Conservation (phyloP, 441 rosid species). For the Jatropha multifida region DNA sequence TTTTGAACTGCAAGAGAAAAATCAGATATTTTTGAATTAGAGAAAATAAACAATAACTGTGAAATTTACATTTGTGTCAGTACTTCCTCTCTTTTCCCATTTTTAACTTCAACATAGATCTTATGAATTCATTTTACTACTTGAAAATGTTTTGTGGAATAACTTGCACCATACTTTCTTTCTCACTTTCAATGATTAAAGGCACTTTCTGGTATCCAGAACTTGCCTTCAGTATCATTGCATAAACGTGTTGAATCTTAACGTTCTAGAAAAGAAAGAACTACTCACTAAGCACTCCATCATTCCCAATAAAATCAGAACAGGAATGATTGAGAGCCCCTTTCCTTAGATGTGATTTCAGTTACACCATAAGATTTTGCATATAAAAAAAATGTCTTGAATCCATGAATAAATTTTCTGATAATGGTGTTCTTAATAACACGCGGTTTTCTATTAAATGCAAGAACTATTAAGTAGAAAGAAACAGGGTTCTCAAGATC, state of each 20-base stretch:
- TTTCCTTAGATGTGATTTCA: neutral
- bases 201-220: neutral
- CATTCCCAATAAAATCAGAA: neutral
- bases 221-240: neutral
- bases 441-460: neutral
- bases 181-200: too few relatives aligned
- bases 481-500: constrained; percentile 17
- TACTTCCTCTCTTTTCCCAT: too few relatives aligned
- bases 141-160: too few relatives aligned
- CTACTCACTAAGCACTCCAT: neutral
- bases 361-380: neutral
- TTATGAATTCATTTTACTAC: too few relatives aligned
- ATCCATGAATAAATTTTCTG: neutral
- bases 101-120: too few relatives aligned
- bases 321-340: neutral
- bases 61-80: too few relatives aligned
- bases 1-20: constrained; percentile 53
- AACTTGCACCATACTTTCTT: too few relatives aligned
- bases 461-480: neutral
- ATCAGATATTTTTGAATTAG: too few relatives aligned
- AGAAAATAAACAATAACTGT: neutral
- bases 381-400: neutral
- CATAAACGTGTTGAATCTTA: neutral
- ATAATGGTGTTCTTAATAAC: neutral
- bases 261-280: neutral